These are phyloP conservation scores for Durio zibethinus DNA, from an alignment of 345 rosid genomes.

Conservation along the genomic window DNA sequence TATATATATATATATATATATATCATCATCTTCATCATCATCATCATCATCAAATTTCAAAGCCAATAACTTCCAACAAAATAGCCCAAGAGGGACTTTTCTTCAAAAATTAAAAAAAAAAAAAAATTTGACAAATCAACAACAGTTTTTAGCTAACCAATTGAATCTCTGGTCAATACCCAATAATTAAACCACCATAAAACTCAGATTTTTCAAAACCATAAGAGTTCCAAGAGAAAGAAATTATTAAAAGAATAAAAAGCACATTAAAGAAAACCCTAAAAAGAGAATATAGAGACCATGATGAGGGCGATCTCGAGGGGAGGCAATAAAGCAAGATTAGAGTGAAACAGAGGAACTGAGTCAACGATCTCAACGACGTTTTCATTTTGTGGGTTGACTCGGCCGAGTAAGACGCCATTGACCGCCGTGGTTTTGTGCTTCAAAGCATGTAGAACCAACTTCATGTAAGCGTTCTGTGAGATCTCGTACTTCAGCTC, in stretches of 20 bases:
- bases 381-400: slow-evolving; percentile 39
- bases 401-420: slow-evolving; percentile 68
- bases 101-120: too few relatives aligned
- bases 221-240: too few relatives aligned
- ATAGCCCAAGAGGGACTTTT: background rate
- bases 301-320: slow-evolving; percentile 89
- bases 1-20: too few relatives aligned
- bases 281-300: slow-evolving; percentile 31
- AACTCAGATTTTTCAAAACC: too few relatives aligned
- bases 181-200: too few relatives aligned
- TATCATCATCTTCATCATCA: too few relatives aligned
- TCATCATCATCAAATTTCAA: slow-evolving; percentile 9
- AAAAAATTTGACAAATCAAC: too few relatives aligned
- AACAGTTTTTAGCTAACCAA: too few relatives aligned
- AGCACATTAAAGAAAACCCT: background rate
- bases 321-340: slow-evolving; percentile 38
- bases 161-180: too few relatives aligned
- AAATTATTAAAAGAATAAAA: too few relatives aligned
- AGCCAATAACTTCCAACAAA: background rate
- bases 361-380: slow-evolving; percentile 74
- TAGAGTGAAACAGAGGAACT: slow-evolving; percentile 78
- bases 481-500: slow-evolving; percentile 66
- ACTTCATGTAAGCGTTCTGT: slow-evolving; percentile 80
- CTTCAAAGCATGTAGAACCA: slow-evolving; percentile 75
- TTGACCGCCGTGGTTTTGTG: slow-evolving; percentile 79